phyloP scores from a whole-genome alignment of 1,284 basidiomycete species.

The Fomitopsis pinicola region DNA sequence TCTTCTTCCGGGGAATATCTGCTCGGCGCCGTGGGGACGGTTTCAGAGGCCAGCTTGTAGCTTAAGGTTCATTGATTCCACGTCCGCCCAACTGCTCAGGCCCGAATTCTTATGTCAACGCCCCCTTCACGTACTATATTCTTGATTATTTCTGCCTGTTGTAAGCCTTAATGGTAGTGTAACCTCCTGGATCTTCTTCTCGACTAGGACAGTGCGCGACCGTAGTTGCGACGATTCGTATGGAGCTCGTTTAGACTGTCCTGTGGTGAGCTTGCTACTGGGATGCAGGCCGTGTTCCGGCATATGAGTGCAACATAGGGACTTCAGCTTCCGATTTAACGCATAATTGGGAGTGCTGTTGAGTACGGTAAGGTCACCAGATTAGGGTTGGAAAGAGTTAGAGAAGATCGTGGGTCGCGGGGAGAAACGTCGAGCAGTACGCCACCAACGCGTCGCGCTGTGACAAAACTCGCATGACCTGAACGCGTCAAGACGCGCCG shows the following conservation, averaged over 20 bases:
- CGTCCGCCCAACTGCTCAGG: neutral
- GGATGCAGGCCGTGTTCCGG: neutral
- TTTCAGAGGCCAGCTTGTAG: constrained; percentile 24
- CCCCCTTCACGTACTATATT: neutral
- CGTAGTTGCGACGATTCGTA: neutral
- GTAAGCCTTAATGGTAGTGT: neutral
- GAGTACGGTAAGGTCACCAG: too few species aligned
- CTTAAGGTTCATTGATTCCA: neutral
- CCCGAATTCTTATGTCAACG: neutral
- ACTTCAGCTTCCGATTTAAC: too few species aligned
- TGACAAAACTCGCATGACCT: neutral
- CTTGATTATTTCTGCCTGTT: neutral
- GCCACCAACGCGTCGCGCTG: neutral
- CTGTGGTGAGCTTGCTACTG: neutral
- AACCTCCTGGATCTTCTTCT: neutral
- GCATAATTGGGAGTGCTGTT: neutral
- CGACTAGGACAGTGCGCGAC: neutral
- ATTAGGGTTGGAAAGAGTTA: too few species aligned
- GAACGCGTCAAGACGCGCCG: neutral
- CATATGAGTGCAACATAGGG: too few species aligned
- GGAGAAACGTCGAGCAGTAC: neutral
- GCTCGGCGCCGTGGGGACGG: constrained; percentile 29
- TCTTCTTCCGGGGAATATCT: constrained; percentile 25
- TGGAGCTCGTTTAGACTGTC: neutral
- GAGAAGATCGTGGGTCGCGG: too few species aligned